phyloP scores from a whole-genome alignment of 2,329 filamentous ascomycete genomes.

The Xylaria sp. region DNA sequence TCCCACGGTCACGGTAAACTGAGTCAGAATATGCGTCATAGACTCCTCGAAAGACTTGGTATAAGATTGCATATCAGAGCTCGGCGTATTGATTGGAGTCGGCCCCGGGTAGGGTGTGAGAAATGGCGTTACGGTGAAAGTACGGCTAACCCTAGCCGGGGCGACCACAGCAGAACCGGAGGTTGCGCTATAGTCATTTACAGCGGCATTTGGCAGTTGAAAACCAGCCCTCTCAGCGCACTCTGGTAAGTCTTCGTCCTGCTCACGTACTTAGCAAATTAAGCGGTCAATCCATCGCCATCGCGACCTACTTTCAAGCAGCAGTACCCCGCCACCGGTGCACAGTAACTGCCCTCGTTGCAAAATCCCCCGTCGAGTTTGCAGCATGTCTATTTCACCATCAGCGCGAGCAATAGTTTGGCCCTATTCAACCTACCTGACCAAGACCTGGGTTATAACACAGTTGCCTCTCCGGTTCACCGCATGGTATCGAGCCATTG shows the following conservation, averaged over 20 bases:
- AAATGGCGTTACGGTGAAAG: slow-evolving; percentile 42
- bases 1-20: slow-evolving; percentile 4
- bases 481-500: slow-evolving; percentile 48
- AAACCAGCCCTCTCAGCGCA: slow-evolving; percentile 53
- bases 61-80: not conserved
- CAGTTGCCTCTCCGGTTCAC: slow-evolving; percentile 46
- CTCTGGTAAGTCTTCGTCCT: slow-evolving; percentile 51
- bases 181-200: slow-evolving; percentile 27
- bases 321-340: slow-evolving; percentile 54
- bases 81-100: slow-evolving; percentile 19
- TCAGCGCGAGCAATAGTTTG: slow-evolving; percentile 28
- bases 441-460: slow-evolving; percentile 52
- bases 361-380: slow-evolving; percentile 52
- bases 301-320: slow-evolving; percentile 51
- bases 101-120: slow-evolving; percentile 32
- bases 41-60: slow-evolving; percentile 6
- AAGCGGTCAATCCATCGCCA: not conserved
- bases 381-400: slow-evolving; percentile 51
- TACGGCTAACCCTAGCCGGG: slow-evolving; percentile 31
- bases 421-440: slow-evolving; percentile 47
- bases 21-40: not conserved
- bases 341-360: slow-evolving; percentile 51
- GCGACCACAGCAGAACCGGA: slow-evolving; percentile 17
- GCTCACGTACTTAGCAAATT: slow-evolving; percentile 34
- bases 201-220: slow-evolving; percentile 41